Base-by-base conservation (phyloP, 1,284 basidiomycete genomes). In the Schizopora paradoxa region DNA sequence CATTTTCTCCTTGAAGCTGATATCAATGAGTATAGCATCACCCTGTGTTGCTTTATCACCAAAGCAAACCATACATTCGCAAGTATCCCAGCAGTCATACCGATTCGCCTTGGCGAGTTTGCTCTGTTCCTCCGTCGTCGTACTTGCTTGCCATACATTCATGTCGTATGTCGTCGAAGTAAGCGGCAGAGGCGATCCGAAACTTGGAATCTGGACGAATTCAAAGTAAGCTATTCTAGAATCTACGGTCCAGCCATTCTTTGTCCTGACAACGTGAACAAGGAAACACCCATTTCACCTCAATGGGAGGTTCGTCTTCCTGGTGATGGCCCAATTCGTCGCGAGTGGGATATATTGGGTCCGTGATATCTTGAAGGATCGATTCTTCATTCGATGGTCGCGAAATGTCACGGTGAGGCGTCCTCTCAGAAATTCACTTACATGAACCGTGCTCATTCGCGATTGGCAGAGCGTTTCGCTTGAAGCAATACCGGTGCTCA, bases 231-330 rank as follows among this genome's bases (percentile, higher is more conserved):
- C 62, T 32, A 29, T 7, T 41, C 29, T 41, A 14, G 10, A 34
- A 23, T 43, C 28, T 8, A 10, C 7, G 26, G 19, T 21, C 21
- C 8, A 6, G 27, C 21, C 28, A 26, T 23, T 28, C 16, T 16
- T 18, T 6, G 14, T 31, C 6, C 44, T 19, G 11, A 33, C 13
- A 5, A 26, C 14, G 25, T 28, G 14, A 8, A 18, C 3, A 51
- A 86, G 83, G 56, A 83, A 81, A 59, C 79, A 86, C 52, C 80
- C 82, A 1, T 74, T 77, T 54, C 80, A 83, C 58, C 65, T 86
- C 32, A 84, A 84, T 46, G 80, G 80, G 0, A 73, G 75, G 14
- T 62, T 82, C 3, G 51, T 85, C 13, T 84, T 81, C 56, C 56
- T 85, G 2, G 38, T 78, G 14, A 53, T 74, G 27, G 69, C 77